Percentiles rank a stretch among this genome's conserved stretches.
Evolutionary conservation across 306 rosid species (phyloP).

Genomic region (Quercus gilva): DNA sequence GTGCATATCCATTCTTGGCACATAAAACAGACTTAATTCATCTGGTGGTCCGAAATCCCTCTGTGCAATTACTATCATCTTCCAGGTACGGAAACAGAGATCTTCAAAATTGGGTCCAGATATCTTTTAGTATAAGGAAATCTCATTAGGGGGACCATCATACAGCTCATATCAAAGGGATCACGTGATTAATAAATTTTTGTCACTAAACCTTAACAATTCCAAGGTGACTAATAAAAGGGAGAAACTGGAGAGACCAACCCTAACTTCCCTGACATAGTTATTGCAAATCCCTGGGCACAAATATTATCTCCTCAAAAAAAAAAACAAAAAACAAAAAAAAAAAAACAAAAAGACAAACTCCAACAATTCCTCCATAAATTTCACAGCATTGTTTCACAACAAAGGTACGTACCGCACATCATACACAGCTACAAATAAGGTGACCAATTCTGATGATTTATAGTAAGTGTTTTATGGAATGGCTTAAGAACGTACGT

Average conservation of each 20-base stretch:
- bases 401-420: too few relatives aligned
- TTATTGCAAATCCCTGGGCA: too few relatives aligned
- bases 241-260: not conserved
- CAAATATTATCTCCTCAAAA: too few relatives aligned
- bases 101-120: slow-evolving; percentile 32
- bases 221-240: not conserved
- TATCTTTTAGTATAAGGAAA: slow-evolving; percentile 16
- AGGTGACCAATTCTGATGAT: too few relatives aligned
- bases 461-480: too few relatives aligned
- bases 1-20: not conserved
- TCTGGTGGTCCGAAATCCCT: slow-evolving; percentile 25
- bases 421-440: too few relatives aligned
- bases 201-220: not conserved
- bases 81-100: slow-evolving; percentile 24
- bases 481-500: rapidly evolving
- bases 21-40: not conserved
- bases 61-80: slow-evolving; percentile 34
- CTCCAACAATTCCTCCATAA: too few relatives aligned
- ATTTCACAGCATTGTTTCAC: too few relatives aligned
- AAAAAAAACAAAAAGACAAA: too few relatives aligned
- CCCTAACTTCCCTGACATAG: not conserved
- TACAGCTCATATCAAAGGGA: not conserved
- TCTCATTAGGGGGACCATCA: slow-evolving; percentile 36
- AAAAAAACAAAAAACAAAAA: too few relatives aligned
- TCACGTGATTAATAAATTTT: not conserved